A percentile compares a stretch with the other conserved stretches of the same genome.
Conservation (phyloP, 2,329 filamentous ascomycete species). For the Aulographum hederae region DNA sequence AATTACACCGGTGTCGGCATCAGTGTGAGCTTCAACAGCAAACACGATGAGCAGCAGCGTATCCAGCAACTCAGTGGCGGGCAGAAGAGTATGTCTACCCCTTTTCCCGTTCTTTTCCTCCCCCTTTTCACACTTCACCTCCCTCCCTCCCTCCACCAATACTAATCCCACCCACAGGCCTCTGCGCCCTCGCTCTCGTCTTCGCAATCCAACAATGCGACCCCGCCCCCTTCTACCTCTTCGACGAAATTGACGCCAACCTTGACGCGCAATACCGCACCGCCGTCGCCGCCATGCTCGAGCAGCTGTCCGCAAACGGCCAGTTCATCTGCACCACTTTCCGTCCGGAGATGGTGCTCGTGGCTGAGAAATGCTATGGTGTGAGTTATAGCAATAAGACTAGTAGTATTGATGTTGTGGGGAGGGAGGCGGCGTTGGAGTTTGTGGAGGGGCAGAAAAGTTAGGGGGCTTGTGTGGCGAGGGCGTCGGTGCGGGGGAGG, state of each 20-base stretch:
- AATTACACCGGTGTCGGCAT: conserved; percentile 95
- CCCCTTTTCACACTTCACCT: conserved; percentile 1
- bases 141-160: not conserved
- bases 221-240: conserved; percentile 95
- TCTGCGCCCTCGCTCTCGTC: conserved; percentile 91
- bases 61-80: conserved; percentile 95
- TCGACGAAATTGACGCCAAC: conserved; percentile 97
- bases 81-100: conserved; percentile 65
- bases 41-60: conserved; percentile 92
- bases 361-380: conserved; percentile 95
- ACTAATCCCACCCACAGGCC: conserved; percentile 32
- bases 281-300: conserved; percentile 75
- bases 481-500: no score
- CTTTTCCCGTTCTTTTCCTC: not conserved
- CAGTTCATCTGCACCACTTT: conserved; percentile 99
- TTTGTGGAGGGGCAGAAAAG: conserved; percentile 89
- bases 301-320: conserved; percentile 34
- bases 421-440: conserved; percentile 68
- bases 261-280: conserved; percentile 95
- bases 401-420: conserved; percentile 81
- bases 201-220: conserved; percentile 98
- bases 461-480: no score
- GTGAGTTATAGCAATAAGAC: conserved; percentile 87
- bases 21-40: conserved; percentile 95
- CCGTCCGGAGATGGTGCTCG: conserved; percentile 84